These are phyloP conservation scores for Boletus reticulatus DNA, from an alignment of 768 basidiomycete genomes.

Conservation along the genomic window DNA sequence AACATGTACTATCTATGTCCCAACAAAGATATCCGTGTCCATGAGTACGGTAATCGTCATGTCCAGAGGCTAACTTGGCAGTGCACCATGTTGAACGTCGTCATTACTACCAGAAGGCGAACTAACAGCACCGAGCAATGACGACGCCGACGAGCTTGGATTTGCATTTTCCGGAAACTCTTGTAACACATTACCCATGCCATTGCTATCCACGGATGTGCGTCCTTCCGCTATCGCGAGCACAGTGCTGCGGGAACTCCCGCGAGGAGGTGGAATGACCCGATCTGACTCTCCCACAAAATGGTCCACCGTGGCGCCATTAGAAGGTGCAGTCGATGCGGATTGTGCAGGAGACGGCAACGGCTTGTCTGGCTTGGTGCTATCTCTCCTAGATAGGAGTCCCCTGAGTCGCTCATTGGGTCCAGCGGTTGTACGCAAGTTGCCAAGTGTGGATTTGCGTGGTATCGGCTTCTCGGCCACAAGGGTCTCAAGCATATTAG, in stretches of 20 bases:
- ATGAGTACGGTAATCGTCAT: slow-evolving; percentile 13
- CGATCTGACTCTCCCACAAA: slow-evolving; percentile 13
- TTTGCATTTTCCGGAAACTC: slow-evolving; percentile 1
- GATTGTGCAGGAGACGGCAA: slow-evolving; percentile 26
- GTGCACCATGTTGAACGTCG: neutral
- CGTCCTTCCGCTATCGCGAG: slow-evolving; percentile 4
- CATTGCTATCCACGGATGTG: slow-evolving; percentile 4
- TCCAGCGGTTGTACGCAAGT: slow-evolving; percentile 18
- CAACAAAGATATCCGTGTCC: neutral
- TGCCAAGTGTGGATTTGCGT: slow-evolving; percentile 31
- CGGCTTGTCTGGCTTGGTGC: slow-evolving; percentile 27
- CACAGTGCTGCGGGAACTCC: slow-evolving; percentile 18
- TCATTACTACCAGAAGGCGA: slow-evolving; percentile 12
- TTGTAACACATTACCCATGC: neutral
- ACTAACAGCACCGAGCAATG: neutral
- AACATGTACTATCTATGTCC: neutral
- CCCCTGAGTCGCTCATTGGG: slow-evolving; percentile 40
- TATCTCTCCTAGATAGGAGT: slow-evolving; percentile 32
- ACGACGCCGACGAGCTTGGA: slow-evolving; percentile 11
- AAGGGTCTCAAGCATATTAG: slow-evolving; percentile 81
- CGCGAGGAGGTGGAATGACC: slow-evolving; percentile 22
- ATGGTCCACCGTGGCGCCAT: slow-evolving; percentile 13
- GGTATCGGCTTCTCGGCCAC: slow-evolving; percentile 76
- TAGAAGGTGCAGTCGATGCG: slow-evolving; percentile 9
- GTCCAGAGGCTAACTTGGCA: slow-evolving; percentile 10